These are phyloP conservation scores for Amanita fuliginea DNA, from an alignment of 768 basidiomycete genomes.

Conservation along the genomic window DNA sequence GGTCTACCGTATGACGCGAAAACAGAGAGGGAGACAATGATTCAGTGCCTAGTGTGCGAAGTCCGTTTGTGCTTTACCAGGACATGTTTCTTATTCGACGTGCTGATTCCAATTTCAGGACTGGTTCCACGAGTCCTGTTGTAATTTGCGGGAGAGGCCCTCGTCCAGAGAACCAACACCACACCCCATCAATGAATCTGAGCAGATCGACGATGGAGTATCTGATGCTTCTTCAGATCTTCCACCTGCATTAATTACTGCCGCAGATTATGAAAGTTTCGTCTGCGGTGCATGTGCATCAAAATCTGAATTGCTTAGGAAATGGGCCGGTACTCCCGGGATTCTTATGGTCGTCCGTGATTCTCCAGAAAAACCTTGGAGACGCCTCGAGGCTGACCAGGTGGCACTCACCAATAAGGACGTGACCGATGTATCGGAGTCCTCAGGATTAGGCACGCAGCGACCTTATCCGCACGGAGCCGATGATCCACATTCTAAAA, in stretches of 20 bases:
- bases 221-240: slow-evolving; percentile 58
- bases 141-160: slow-evolving; percentile 65
- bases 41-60: slow-evolving; percentile 81
- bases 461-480: no score
- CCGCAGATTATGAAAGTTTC: slow-evolving; percentile 64
- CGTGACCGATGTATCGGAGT: no score
- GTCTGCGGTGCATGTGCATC: slow-evolving; percentile 64
- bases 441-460: no score
- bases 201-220: slow-evolving; percentile 32
- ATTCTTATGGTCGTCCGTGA: slow-evolving; percentile 58
- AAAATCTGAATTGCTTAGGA: slow-evolving; percentile 37
- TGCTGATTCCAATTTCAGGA: slow-evolving; percentile 37
- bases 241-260: slow-evolving; percentile 56
- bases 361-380: slow-evolving; percentile 37
- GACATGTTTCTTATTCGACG: neutral
- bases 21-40: slow-evolving; percentile 75
- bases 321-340: slow-evolving; percentile 61
- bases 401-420: slow-evolving; percentile 4
- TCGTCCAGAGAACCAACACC: slow-evolving; percentile 32
- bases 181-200: slow-evolving; percentile 9
- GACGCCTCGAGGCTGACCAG: slow-evolving; percentile 23
- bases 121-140: slow-evolving; percentile 88
- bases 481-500: no score
- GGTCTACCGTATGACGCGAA: slow-evolving; percentile 58
- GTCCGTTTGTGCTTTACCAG: slow-evolving; percentile 30